These are phyloP conservation scores for Hansenula lynferdii DNA, from an alignment of 1,139 yeast genomes.

Conservation along the genomic window DNA sequence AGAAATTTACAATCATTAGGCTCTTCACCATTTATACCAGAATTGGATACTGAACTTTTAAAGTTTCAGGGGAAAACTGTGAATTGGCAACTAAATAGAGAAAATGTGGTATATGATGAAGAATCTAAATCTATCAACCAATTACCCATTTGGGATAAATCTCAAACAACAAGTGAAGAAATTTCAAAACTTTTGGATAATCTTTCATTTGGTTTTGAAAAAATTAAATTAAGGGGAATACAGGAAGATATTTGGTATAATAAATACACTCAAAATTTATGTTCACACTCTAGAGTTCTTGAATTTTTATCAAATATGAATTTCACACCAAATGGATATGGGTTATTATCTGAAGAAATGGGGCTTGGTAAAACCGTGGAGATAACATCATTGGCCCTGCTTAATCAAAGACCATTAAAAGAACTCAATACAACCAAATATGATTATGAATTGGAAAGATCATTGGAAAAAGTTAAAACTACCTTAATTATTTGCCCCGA, in stretches of 20 bases:
- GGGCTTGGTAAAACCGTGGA: slow-evolving; percentile 95
- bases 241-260: slow-evolving; percentile 39
- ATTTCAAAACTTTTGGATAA: slow-evolving; percentile 29
- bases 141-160: slow-evolving; percentile 2
- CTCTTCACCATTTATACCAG: slow-evolving; percentile 27
- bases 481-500: slow-evolving; percentile 84
- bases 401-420: slow-evolving; percentile 44
- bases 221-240: slow-evolving; percentile 20
- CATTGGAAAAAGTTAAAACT: slow-evolving; percentile 53
- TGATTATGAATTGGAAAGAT: slow-evolving; percentile 26
- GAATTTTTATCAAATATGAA: slow-evolving; percentile 18
- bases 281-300: slow-evolving; percentile 30
- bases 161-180: slow-evolving; percentile 8
- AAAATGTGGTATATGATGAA: slow-evolving; percentile 42
- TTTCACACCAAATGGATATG: slow-evolving; percentile 40
- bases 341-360: slow-evolving; percentile 89
- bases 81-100: slow-evolving; percentile 58
- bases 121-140: slow-evolving; percentile 18
- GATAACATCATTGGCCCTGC: slow-evolving; percentile 55
- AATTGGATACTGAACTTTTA: slow-evolving; percentile 43
- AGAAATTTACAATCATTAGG: slow-evolving; percentile 9
- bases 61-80: slow-evolving; percentile 62
- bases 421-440: slow-evolving; percentile 19
- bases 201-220: slow-evolving; percentile 50
- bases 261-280: slow-evolving; percentile 42